phyloP scores from a whole-genome alignment of 345 rosid genomes.

The Eucalyptus caleyi region DNA sequence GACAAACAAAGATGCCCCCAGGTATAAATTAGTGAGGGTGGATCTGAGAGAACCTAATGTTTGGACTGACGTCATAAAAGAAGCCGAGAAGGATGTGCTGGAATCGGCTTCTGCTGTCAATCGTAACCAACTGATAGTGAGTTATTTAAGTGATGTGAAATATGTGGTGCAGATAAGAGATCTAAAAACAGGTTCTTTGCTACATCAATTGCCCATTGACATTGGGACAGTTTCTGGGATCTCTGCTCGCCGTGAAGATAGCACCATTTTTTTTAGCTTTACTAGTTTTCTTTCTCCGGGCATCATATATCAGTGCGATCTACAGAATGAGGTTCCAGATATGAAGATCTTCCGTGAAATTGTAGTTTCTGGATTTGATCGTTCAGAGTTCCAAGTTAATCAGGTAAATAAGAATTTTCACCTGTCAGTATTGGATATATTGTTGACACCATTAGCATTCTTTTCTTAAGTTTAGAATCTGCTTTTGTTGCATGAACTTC shows the following conservation, averaged over 20 bases:
- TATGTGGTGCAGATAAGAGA: conserved; percentile 74
- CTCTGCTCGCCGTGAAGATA: conserved; percentile 59
- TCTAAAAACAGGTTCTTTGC: conserved; percentile 54
- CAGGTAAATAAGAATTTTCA: conserved; percentile 39
- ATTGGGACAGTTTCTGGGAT: conserved; percentile 64
- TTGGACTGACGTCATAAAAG: conserved; percentile 71
- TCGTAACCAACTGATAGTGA: conserved; percentile 52
- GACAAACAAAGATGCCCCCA: conserved; percentile 82
- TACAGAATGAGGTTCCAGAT: conserved; percentile 34
- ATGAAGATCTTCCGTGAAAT: conserved; percentile 75
- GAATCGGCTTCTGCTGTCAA: conserved; percentile 58
- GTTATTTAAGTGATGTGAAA: conserved; percentile 88
- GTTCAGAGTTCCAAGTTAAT: conserved; percentile 48
- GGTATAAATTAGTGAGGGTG: conserved; percentile 66
- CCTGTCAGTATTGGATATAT: neutral
- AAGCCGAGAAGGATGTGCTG: conserved; percentile 74
- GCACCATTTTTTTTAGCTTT: conserved; percentile 44
- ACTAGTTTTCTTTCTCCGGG: conserved; percentile 87
- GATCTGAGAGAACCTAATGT: conserved; percentile 62
- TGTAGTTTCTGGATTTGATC: conserved; percentile 64
- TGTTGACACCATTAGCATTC: neutral
- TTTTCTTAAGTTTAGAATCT: neutral
- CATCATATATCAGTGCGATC: conserved; percentile 66
- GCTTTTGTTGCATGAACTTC: neutral
- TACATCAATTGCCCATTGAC: conserved; percentile 67